phyloP scores from a whole-genome alignment of 202 grass and related monocot species.

The Digitaria exilis region DNA sequence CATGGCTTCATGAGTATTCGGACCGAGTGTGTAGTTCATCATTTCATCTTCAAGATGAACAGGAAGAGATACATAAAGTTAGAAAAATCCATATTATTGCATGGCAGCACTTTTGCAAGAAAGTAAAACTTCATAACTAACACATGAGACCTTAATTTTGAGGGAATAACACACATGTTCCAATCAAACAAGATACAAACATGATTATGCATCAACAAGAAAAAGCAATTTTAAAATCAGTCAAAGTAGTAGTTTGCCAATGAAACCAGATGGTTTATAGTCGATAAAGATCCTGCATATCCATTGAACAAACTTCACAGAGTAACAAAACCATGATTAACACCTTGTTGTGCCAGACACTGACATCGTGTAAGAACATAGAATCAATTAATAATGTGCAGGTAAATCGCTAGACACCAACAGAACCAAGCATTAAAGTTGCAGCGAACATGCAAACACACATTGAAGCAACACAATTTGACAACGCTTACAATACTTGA shows the following conservation, averaged over 20 bases:
- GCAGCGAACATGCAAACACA: not conserved
- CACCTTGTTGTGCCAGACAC: not conserved
- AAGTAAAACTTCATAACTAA: constrained; percentile 4
- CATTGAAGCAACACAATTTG: not conserved
- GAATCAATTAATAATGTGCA: not conserved
- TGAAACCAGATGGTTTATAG: not conserved
- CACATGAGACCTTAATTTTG: not conserved
- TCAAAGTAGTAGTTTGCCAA: not conserved
- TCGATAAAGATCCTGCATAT: not conserved
- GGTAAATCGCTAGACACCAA: not conserved
- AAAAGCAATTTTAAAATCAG: not conserved
- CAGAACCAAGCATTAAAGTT: not conserved
- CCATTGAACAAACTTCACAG: not conserved
- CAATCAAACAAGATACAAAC: not conserved
- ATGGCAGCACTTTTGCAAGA: not conserved
- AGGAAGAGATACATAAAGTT: not conserved
- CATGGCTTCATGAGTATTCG: not conserved
- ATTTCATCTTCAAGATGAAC: not conserved
- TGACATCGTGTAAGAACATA: not conserved
- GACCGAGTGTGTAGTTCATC: not conserved
- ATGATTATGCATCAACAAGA: not conserved
- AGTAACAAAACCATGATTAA: constrained; percentile 1
- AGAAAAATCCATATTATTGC: not conserved
- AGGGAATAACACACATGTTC: not conserved
- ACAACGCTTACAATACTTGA: not conserved